phyloP scores from a whole-genome alignment of 768 basidiomycete species.

The Zangia roseola region DNA sequence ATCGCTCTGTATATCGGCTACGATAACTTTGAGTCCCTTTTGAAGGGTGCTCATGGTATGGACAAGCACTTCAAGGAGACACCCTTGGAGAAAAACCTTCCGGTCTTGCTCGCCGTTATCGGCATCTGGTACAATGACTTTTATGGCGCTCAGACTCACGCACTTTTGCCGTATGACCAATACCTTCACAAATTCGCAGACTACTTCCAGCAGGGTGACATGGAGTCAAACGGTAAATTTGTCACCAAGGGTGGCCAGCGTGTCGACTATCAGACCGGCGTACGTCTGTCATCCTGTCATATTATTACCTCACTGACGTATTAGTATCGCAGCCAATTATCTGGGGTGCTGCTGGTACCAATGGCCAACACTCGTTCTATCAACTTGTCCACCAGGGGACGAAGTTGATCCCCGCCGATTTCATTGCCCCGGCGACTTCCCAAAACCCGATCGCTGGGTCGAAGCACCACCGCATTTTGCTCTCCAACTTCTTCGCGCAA shows the following conservation, averaged over 20 bases:
- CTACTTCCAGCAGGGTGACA: conserved; percentile 99
- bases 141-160: conserved; percentile 94
- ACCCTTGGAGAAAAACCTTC: conserved; percentile 85
- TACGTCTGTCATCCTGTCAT: conserved; percentile 38
- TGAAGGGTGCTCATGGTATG: conserved; percentile 95
- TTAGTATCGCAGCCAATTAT: conserved; percentile 75
- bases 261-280: conserved; percentile 95
- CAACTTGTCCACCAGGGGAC: conserved; percentile 95
- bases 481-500: conserved; percentile 98
- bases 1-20: conserved; percentile 93
- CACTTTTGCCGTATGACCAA: conserved; percentile 95
- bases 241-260: conserved; percentile 92
- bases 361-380: conserved; percentile 99
- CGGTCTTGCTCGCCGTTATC: conserved; percentile 83
- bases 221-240: conserved; percentile 99
- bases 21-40: conserved; percentile 87
- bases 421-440: conserved; percentile 84
- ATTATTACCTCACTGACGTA: background rate
- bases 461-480: conserved; percentile 95
- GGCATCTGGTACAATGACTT: conserved; percentile 99
- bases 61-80: conserved; percentile 95
- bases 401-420: conserved; percentile 88
- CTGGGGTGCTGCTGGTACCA: conserved; percentile 98
- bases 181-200: conserved; percentile 99
- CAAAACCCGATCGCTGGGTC: conserved; percentile 87